Conservation (phyloP, 441 rosid genomes). For the Capsella rubella region DNA sequence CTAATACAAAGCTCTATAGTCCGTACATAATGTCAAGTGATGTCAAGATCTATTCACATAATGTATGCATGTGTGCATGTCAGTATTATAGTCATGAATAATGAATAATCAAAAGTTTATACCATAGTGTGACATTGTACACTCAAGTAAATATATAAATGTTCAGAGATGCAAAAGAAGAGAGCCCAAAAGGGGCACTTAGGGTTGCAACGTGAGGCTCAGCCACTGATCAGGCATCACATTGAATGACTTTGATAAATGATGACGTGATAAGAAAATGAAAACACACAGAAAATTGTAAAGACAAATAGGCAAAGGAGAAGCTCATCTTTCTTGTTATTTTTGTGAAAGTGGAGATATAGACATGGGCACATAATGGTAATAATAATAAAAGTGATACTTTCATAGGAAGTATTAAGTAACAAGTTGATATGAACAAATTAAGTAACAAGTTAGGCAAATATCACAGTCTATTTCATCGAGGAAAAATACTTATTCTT, state of each 20-base stretch:
- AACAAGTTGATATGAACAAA: constrained; percentile 13
- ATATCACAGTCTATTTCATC: constrained; percentile 13
- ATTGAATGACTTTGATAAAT: constrained; percentile 41
- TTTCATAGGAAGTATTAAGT: constrained; percentile 21
- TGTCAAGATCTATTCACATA: constrained; percentile 43
- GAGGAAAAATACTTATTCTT: neutral
- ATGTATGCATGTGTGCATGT: constrained; percentile 46
- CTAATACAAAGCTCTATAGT: constrained; percentile 8
- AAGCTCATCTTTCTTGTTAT: constrained; percentile 37
- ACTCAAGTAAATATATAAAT: constrained; percentile 25
- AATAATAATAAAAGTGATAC: constrained; percentile 8
- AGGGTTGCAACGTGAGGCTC: constrained; percentile 43
- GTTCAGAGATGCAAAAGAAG: constrained; percentile 35
- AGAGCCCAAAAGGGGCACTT: constrained; percentile 33
- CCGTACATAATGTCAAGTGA: constrained; percentile 34
- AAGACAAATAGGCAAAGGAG: constrained; percentile 38
- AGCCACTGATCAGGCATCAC: constrained; percentile 17
- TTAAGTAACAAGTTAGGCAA: constrained; percentile 15
- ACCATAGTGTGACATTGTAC: constrained; percentile 40
- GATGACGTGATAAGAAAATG: constrained; percentile 45
- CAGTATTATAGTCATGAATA: constrained; percentile 36
- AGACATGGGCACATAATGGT: constrained; percentile 40
- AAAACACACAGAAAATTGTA: constrained; percentile 38
- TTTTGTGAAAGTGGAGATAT: constrained; percentile 45
- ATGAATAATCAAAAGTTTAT: constrained; percentile 21